phyloP scores from a whole-genome alignment of 2,329 filamentous ascomycete genomes.

The Knufia petricola region DNA sequence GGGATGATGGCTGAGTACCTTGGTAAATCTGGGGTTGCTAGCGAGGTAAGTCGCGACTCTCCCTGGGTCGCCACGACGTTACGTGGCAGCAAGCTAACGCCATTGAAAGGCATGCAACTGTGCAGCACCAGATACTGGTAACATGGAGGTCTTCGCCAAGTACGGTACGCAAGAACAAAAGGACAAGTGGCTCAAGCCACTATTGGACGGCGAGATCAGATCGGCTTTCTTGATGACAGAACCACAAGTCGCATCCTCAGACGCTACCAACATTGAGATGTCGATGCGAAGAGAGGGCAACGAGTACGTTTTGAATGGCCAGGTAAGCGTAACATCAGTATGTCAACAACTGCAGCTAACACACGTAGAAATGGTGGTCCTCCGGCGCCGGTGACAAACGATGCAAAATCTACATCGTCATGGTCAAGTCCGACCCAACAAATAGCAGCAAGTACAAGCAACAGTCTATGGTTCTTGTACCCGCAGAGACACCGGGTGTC shows the following conservation, averaged over 20 bases:
- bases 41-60: constrained; percentile 52
- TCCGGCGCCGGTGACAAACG: constrained; percentile 87
- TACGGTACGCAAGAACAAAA: constrained; percentile 69
- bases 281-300: constrained; percentile 73
- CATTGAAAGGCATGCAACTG: constrained; percentile 66
- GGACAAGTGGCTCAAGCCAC: constrained; percentile 67
- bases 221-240: constrained; percentile 94
- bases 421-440: constrained; percentile 78
- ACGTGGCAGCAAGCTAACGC: constrained; percentile 3
- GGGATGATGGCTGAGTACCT: constrained; percentile 95
- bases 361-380: constrained; percentile 88
- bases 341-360: background rate
- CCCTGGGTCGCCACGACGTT: too few relatives aligned
- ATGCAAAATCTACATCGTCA: constrained; percentile 89
- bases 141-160: constrained; percentile 91
- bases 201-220: constrained; percentile 75
- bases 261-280: constrained; percentile 87
- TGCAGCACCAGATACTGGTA: constrained; percentile 82
- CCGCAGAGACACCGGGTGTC: constrained; percentile 69
- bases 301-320: constrained; percentile 80
- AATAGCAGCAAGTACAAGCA: constrained; percentile 75
- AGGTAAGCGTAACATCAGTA: constrained; percentile 12
- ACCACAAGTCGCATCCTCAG: constrained; percentile 75
- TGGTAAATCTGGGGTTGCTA: constrained; percentile 73
- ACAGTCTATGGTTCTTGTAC: constrained; percentile 87